Evolutionary conservation across 2,329 filamentous ascomycete genomes (phyloP).

Genomic region (Trichophyton simii): DNA sequence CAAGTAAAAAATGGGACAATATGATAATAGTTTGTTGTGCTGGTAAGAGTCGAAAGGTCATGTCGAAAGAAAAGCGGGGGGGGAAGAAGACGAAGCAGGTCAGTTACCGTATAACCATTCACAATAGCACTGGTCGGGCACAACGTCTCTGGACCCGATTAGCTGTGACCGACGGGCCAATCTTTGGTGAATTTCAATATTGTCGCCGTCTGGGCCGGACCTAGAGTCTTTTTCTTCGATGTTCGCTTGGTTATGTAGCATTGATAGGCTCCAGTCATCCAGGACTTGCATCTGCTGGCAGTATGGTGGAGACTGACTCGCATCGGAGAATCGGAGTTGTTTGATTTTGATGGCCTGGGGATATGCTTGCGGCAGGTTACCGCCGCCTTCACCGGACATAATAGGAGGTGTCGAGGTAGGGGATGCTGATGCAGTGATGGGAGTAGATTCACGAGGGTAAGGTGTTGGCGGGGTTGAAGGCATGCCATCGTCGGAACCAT

Average conservation of each 20-base stretch:
- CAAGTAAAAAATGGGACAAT: not conserved
- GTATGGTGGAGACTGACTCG: slow-evolving; percentile 37
- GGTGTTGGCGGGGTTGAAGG: not conserved
- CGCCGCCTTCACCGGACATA: not conserved
- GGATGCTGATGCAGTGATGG: not conserved
- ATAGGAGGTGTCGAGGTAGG: slow-evolving; percentile 12
- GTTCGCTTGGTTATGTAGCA: not conserved
- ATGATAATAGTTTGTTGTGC: not conserved
- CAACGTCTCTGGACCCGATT: not conserved
- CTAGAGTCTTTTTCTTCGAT: slow-evolving; percentile 21
- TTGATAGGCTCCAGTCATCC: slow-evolving; percentile 35
- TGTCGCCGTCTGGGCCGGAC: not conserved
- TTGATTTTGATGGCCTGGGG: slow-evolving; percentile 54
- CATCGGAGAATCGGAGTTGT: slow-evolving; percentile 44
- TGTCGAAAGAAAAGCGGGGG: not conserved
- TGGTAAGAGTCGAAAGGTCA: not conserved
- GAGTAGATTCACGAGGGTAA: slow-evolving; percentile 1
- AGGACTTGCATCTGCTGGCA: slow-evolving; percentile 54
- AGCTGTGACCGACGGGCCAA: not conserved
- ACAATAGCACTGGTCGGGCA: slow-evolving; percentile 9
- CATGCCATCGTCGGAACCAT: not conserved
- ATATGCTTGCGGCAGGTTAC: slow-evolving; percentile 22
- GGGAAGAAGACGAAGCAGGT: not conserved
- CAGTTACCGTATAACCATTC: slow-evolving; percentile 12
- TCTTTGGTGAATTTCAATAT: not conserved